Percentiles rank a stretch among this genome's conserved stretches.
phyloP scores from a whole-genome alignment of 352 stramenopile genomes.

The Phytophthora idaei region DNA sequence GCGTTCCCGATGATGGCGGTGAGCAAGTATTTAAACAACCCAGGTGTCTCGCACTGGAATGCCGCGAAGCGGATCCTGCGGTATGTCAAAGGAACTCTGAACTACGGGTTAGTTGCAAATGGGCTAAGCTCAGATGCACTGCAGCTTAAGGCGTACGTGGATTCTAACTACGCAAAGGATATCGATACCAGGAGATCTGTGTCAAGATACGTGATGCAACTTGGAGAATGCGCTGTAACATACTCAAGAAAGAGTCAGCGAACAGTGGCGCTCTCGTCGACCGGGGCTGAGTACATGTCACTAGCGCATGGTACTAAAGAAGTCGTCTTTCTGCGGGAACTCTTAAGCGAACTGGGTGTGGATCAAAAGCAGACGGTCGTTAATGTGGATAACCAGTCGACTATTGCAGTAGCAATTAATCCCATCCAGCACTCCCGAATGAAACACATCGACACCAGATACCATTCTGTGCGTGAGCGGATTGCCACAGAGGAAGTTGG shows the following conservation, averaged over 20 bases:
- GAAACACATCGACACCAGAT: no score
- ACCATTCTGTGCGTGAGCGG: no score
- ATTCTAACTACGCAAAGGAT: constrained; percentile 19
- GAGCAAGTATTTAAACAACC: constrained; percentile 22
- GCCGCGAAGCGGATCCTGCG: constrained; percentile 19
- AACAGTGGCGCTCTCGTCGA: no score
- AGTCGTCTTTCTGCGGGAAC: constrained; percentile 15
- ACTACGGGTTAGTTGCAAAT: constrained; percentile 5
- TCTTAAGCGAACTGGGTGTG: background rate
- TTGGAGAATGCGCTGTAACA: constrained; percentile 11
- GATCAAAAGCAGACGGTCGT: background rate
- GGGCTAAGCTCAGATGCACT: background rate
- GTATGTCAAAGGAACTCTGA: constrained; percentile 12
- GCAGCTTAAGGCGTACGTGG: constrained; percentile 8
- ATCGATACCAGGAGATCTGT: constrained; percentile 9
- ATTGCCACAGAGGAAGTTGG: no score
- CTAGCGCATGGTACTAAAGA: constrained; percentile 21
- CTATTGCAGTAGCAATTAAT: constrained; percentile 21
- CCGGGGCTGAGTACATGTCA: constrained; percentile 25
- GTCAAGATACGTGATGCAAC: constrained; percentile 11
- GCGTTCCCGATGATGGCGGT: constrained; percentile 7
- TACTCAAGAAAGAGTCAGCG: no score
- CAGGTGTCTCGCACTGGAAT: constrained; percentile 8
- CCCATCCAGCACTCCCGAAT: constrained; percentile 26
- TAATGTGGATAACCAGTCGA: constrained; percentile 17